Evolutionary conservation across 2,329 filamentous ascomycete genomes (phyloP).

Genomic region (Rhinocladiella similis): DNA sequence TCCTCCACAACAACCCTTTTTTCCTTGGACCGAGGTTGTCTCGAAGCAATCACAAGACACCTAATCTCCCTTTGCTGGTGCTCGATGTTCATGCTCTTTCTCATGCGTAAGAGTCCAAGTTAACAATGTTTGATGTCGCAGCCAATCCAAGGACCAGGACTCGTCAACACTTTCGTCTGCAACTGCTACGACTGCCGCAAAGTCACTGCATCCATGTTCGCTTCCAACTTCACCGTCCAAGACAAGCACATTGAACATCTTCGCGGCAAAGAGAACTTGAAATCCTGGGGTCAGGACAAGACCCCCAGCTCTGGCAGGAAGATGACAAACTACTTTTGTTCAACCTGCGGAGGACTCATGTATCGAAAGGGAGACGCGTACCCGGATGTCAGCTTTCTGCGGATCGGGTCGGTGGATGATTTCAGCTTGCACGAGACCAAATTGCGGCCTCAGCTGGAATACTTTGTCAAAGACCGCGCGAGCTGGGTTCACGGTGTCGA

Average conservation of each 20-base stretch:
- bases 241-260: constrained; percentile 50
- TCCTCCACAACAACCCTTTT: too few species aligned
- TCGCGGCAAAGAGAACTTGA: constrained; percentile 55
- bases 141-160: constrained; percentile 41
- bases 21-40: too few species aligned
- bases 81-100: too few species aligned
- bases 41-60: too few species aligned
- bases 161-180: constrained; percentile 57
- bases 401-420: constrained; percentile 65
- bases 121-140: too few species aligned
- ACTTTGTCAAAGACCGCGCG: constrained; percentile 54
- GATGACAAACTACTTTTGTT: constrained; percentile 66
- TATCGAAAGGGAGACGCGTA: constrained; percentile 51
- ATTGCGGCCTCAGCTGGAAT: constrained; percentile 55
- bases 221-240: constrained; percentile 56
- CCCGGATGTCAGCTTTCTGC: constrained; percentile 50
- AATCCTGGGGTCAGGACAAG: constrained; percentile 44
- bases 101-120: too few species aligned
- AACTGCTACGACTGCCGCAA: constrained; percentile 64
- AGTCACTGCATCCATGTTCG: constrained; percentile 63
- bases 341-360: constrained; percentile 61
- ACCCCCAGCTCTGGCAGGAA: constrained; percentile 49
- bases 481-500: constrained; percentile 43
- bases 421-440: constrained; percentile 58
- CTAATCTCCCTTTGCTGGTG: too few species aligned